Evolutionary conservation across 768 basidiomycete genomes (phyloP).

Genomic region (Leucocoprinus birnbaumii): DNA sequence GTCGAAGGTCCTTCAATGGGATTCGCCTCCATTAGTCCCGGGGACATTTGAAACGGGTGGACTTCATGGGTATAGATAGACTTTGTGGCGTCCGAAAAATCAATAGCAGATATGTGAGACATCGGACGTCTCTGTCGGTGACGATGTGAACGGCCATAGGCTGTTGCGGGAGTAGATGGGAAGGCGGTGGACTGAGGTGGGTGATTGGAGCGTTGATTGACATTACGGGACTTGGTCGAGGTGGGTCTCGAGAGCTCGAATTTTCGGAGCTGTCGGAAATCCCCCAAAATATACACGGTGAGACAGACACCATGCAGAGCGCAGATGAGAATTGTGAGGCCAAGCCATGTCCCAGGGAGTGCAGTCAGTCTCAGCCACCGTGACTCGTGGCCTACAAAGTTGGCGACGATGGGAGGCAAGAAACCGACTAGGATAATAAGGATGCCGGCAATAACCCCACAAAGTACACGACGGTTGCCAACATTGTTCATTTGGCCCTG

Average conservation of each 20-base stretch:
- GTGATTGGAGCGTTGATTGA: neutral
- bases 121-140: neutral
- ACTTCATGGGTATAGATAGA: conserved; percentile 5
- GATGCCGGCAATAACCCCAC: conserved; percentile 64
- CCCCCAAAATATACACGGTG: conserved; percentile 78
- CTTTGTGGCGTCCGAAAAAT: neutral
- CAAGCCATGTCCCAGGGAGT: conserved; percentile 69
- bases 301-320: conserved; percentile 74
- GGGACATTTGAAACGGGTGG: conserved; percentile 10
- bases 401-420: conserved; percentile 43
- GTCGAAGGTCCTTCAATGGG: conserved; percentile 24
- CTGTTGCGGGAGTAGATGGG: neutral
- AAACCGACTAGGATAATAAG: conserved; percentile 46
- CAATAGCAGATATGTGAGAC: conserved; percentile 1
- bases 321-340: conserved; percentile 56
- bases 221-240: conserved; percentile 45
- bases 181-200: neutral
- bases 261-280: conserved; percentile 72
- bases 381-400: conserved; percentile 41
- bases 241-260: conserved; percentile 74
- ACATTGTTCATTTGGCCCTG: conserved; percentile 69
- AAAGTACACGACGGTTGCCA: conserved; percentile 65
- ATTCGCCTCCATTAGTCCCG: conserved; percentile 21
- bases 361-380: conserved; percentile 60
- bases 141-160: neutral